Percentiles rank a stretch among this genome's conserved stretches.
Conservation (phyloP, 129 eudicot genomes). For the Dittrichia graveolens region DNA sequence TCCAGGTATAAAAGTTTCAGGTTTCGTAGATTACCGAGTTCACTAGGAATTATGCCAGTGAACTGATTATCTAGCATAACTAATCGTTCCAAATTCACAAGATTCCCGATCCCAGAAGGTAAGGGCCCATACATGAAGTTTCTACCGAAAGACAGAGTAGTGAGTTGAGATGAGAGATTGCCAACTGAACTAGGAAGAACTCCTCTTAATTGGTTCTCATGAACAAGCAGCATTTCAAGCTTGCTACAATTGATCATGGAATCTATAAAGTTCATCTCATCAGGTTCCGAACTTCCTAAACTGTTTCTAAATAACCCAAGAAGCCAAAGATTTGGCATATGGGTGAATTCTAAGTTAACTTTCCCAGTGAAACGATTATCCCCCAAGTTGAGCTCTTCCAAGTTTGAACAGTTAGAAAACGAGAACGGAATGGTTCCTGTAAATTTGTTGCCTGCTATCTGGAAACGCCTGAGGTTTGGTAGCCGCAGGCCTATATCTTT, state of each 20-base stretch:
- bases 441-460: slow-evolving; percentile 25
- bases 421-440: slow-evolving; percentile 44
- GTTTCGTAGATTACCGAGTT: slow-evolving; percentile 34
- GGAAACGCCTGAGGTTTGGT: slow-evolving; percentile 5
- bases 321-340: slow-evolving; percentile 7
- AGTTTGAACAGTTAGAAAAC: slow-evolving; percentile 42
- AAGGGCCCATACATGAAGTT: slow-evolving; percentile 25
- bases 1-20: slow-evolving; percentile 3
- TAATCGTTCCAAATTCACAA: slow-evolving; percentile 23
- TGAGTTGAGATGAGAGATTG: slow-evolving; percentile 38
- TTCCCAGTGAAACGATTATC: slow-evolving; percentile 40
- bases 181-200: slow-evolving; percentile 37
- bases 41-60: slow-evolving; percentile 42
- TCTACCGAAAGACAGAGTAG: background rate
- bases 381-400: slow-evolving; percentile 7
- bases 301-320: slow-evolving; percentile 2
- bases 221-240: slow-evolving; percentile 9
- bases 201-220: slow-evolving; percentile 34
- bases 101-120: slow-evolving; percentile 34
- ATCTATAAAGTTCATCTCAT: slow-evolving; percentile 40
- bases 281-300: slow-evolving; percentile 39
- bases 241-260: slow-evolving; percentile 41
- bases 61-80: background rate
- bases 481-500: slow-evolving; percentile 30
- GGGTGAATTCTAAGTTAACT: slow-evolving; percentile 23